Percentiles rank a stretch among this genome's conserved stretches.
phyloP scores from a whole-genome alignment of 2,329 filamentous ascomycete species.

The Hypoxylon sp. region DNA sequence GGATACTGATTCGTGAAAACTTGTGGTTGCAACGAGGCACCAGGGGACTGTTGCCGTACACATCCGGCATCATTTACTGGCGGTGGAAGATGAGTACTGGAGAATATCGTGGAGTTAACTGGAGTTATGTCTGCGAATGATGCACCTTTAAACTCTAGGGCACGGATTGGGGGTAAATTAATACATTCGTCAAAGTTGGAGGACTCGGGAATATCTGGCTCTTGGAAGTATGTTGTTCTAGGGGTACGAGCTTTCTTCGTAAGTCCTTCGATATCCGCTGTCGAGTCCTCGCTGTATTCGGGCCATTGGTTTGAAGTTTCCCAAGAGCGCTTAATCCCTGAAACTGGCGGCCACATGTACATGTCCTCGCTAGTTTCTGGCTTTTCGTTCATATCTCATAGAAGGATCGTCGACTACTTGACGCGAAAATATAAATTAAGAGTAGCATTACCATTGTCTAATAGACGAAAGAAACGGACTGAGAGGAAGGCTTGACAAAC shows the following conservation, averaged over 20 bases:
- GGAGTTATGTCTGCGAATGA: not conserved
- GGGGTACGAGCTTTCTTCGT: conserved; percentile 8
- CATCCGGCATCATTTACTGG: not conserved
- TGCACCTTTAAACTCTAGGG: not conserved
- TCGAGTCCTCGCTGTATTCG: not conserved
- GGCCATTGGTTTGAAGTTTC: conserved; percentile 2
- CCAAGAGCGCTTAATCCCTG: conserved; percentile 25
- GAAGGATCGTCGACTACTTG: not conserved
- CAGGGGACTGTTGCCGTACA: not conserved
- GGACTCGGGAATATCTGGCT: not conserved
- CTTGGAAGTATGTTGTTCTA: not conserved
- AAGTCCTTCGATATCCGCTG: not conserved
- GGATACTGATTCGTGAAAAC: not conserved
- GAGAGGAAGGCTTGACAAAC: not conserved
- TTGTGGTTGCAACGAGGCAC: not conserved
- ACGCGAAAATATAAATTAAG: not conserved
- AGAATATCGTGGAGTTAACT: not conserved
- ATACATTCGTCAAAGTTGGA: not conserved
- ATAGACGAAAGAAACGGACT: not conserved
- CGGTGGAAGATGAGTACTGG: not conserved
- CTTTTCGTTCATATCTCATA: conserved; percentile 11
- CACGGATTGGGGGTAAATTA: not conserved
- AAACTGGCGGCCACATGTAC: not conserved
- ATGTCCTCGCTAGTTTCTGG: not conserved
- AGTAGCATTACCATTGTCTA: not conserved